Conservation (phyloP, 2,329 filamentous ascomycete genomes). For the Zymoseptoria passerinii region DNA sequence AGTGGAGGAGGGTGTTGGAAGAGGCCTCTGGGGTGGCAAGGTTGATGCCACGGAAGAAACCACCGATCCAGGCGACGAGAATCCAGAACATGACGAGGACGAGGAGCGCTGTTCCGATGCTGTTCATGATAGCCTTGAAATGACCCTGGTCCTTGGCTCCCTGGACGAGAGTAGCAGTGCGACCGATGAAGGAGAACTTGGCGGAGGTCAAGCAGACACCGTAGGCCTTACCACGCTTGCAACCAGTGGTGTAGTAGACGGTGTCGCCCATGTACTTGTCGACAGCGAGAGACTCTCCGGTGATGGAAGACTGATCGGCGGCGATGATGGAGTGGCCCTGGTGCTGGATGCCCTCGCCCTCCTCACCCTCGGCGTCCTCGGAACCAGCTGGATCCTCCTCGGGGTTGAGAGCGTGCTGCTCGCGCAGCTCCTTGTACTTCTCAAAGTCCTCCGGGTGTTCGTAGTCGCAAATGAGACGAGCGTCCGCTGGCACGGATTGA, state of each 20-base stretch:
- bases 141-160: slow-evolving; percentile 68
- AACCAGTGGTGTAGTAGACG: slow-evolving; percentile 72
- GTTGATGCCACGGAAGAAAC: slow-evolving; percentile 64
- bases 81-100: slow-evolving; percentile 73
- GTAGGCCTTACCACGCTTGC: slow-evolving; percentile 72
- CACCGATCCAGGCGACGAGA: slow-evolving; percentile 66
- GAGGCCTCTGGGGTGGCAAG: slow-evolving; percentile 52
- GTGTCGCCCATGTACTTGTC: slow-evolving; percentile 71
- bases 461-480: slow-evolving; percentile 65
- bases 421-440: slow-evolving; percentile 56
- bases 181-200: slow-evolving; percentile 66
- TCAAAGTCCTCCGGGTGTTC: slow-evolving; percentile 58
- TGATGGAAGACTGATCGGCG: slow-evolving; percentile 72
- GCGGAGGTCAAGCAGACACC: slow-evolving; percentile 60
- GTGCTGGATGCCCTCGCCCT: slow-evolving; percentile 53
- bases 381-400: slow-evolving; percentile 52
- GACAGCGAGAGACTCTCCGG: slow-evolving; percentile 70
- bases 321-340: slow-evolving; percentile 61
- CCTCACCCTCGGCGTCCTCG: slow-evolving; percentile 50
- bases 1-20: slow-evolving; percentile 58
- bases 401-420: slow-evolving; percentile 45
- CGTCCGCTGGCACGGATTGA: slow-evolving; percentile 60
- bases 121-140: slow-evolving; percentile 80
- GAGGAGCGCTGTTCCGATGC: slow-evolving; percentile 64
- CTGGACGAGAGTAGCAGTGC: slow-evolving; percentile 64